Evolutionary conservation across 2,329 filamentous ascomycete genomes (phyloP).

Genomic region (Ophiosphaerella herpotricha): DNA sequence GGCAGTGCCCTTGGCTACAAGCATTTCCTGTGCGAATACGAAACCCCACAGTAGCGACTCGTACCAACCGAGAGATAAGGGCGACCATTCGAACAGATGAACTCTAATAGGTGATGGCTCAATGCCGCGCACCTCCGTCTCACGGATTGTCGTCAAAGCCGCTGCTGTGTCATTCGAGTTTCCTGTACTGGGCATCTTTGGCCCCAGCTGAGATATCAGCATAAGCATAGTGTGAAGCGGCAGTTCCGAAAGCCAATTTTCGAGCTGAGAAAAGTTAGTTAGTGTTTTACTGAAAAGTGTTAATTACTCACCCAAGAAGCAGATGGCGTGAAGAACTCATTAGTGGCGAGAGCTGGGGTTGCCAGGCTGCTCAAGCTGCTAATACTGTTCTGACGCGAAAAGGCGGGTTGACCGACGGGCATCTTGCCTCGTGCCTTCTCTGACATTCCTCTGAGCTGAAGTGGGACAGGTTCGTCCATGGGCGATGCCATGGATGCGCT

Average conservation of each 20-base stretch:
- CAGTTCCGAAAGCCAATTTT: constrained; percentile 89
- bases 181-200: constrained; percentile 56
- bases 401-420: constrained; percentile 79
- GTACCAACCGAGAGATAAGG: constrained; percentile 90
- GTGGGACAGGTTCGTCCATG: constrained; percentile 77
- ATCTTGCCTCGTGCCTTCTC: constrained; percentile 97
- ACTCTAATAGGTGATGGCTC: constrained; percentile 76
- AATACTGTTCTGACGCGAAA: constrained; percentile 88
- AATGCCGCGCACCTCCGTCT: constrained; percentile 69
- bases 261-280: constrained; percentile 63
- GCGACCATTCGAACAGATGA: constrained; percentile 94
- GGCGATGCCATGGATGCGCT: constrained; percentile 71
- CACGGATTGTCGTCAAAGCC: constrained; percentile 57
- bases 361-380: constrained; percentile 75
- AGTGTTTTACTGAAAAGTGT: neutral
- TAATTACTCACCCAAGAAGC: constrained; percentile 66
- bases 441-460: constrained; percentile 88
- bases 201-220: constrained; percentile 67
- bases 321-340: constrained; percentile 75
- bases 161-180: constrained; percentile 45
- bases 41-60: constrained; percentile 93
- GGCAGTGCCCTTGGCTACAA: constrained; percentile 81
- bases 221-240: constrained; percentile 85
- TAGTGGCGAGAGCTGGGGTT: constrained; percentile 60
- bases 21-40: constrained; percentile 88